Conservation (phyloP, 306 rosid species). For the Pyrus pyrifolia region DNA sequence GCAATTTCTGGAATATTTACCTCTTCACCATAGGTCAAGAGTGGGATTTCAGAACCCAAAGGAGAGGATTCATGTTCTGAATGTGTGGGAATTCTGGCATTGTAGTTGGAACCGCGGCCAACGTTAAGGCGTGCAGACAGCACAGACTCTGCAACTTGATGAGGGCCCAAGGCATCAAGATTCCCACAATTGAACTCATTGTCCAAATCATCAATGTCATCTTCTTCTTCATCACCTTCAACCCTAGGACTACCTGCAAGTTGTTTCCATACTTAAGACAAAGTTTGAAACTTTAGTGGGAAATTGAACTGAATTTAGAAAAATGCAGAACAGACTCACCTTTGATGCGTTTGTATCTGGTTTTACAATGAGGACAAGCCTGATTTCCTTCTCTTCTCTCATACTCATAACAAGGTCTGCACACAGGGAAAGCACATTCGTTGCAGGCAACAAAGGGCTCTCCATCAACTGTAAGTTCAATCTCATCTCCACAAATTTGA, state of each 20-base stretch:
- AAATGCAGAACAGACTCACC: conserved; percentile 38
- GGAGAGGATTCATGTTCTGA: conserved; percentile 54
- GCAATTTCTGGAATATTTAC: conserved; percentile 27
- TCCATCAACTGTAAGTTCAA: conserved; percentile 72
- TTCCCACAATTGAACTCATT: conserved; percentile 75
- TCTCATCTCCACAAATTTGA: conserved; percentile 78
- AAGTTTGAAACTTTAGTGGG: background rate
- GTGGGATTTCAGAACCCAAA: conserved; percentile 71
- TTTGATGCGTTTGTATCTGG: conserved; percentile 79
- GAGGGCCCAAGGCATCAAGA: conserved; percentile 36
- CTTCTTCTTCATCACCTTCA: conserved; percentile 95
- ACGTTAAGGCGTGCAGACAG: conserved; percentile 35
- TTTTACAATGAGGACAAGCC: conserved; percentile 92
- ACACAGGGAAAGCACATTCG: conserved; percentile 91
- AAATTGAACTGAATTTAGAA: conserved; percentile 6
- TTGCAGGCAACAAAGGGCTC: conserved; percentile 94
- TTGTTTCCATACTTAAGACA: conserved; percentile 11
- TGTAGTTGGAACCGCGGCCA: conserved; percentile 44
- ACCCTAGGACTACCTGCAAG: conserved; percentile 85
- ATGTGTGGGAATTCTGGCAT: conserved; percentile 36
- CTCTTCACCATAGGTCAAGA: conserved; percentile 92
- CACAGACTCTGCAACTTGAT: conserved; percentile 36
- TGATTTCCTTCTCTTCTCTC: conserved; percentile 85
- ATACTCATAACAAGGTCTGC: conserved; percentile 81
- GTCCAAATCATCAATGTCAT: conserved; percentile 84